A percentile compares a stretch with the other conserved stretches of the same genome.
These are phyloP conservation scores for Pseudonitzschia delicatissima DNA, from an alignment of 108 stramenopile species.

Conservation along the genomic window DNA sequence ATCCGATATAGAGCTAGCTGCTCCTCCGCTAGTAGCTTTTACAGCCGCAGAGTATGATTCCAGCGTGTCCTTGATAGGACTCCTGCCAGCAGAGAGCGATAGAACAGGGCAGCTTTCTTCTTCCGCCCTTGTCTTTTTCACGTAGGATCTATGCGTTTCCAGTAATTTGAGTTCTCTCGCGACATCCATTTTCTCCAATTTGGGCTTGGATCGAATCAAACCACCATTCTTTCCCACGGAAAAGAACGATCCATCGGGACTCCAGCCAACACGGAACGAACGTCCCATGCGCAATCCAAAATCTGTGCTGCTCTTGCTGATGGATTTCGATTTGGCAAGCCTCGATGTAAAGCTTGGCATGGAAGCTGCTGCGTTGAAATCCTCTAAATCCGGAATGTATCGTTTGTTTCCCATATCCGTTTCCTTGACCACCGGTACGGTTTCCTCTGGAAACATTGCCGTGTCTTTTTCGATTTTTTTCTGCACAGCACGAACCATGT, in stretches of 20 bases:
- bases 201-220: constrained; percentile 13
- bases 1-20: constrained; percentile 4
- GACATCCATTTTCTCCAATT: constrained; percentile 20
- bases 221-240: constrained; percentile 10
- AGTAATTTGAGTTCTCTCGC: constrained; percentile 29
- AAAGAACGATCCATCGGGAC: constrained; percentile 73
- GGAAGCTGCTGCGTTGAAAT: constrained; percentile 5
- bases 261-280: constrained; percentile 82
- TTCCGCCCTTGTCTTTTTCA: constrained; percentile 11
- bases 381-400: constrained; percentile 22
- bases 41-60: constrained; percentile 17
- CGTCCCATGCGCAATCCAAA: constrained; percentile 73
- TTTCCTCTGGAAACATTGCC: constrained; percentile 19
- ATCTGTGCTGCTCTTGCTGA: constrained; percentile 38
- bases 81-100: constrained; percentile 7
- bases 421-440: not conserved
- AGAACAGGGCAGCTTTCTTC: constrained; percentile 40
- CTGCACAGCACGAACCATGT: not conserved
- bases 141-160: constrained; percentile 48
- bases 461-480: constrained; percentile 16
- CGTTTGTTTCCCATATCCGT: not conserved
- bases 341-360: constrained; percentile 19
- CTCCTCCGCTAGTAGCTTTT: not conserved
- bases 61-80: not conserved
- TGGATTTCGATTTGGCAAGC: constrained; percentile 24